Percentiles rank a stretch among this genome's conserved stretches.
Evolutionary conservation across 2,329 filamentous ascomycete genomes (phyloP).

Genomic region (Sodiomyces alkalinus): DNA sequence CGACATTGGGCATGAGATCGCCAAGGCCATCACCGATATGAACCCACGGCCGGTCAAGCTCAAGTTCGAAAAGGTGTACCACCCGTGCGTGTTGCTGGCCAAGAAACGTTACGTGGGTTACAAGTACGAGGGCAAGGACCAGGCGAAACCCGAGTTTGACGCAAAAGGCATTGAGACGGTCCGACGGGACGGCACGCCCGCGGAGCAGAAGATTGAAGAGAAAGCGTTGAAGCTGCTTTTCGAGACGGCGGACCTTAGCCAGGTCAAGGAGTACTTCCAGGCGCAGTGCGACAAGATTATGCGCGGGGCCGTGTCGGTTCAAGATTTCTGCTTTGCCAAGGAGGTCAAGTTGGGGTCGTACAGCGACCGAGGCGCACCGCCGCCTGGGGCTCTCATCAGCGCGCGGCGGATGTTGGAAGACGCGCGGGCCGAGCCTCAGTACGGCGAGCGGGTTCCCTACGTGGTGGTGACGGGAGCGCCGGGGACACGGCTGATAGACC

Average conservation of each 20-base stretch:
- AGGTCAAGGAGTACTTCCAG: slow-evolving; percentile 84
- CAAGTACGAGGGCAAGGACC: slow-evolving; percentile 72
- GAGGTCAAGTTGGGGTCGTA: slow-evolving; percentile 89
- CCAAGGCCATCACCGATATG: slow-evolving; percentile 69
- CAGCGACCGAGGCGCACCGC: slow-evolving; percentile 61
- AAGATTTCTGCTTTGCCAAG: slow-evolving; percentile 90
- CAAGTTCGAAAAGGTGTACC: slow-evolving; percentile 97
- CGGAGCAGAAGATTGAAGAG: slow-evolving; percentile 93
- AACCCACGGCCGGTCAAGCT: slow-evolving; percentile 89
- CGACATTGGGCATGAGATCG: slow-evolving; percentile 82
- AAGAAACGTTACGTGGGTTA: slow-evolving; percentile 98
- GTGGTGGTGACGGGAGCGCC: slow-evolving; percentile 84
- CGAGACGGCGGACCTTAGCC: slow-evolving; percentile 72
- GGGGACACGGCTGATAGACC: slow-evolving; percentile 70
- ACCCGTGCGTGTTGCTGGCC: slow-evolving; percentile 81
- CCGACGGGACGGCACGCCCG: slow-evolving; percentile 82
- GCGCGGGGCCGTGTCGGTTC: slow-evolving; percentile 71
- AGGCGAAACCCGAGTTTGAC: slow-evolving; percentile 76
- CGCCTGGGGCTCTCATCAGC: slow-evolving; percentile 79
- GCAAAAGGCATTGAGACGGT: slow-evolving; percentile 98
- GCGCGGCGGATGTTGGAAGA: slow-evolving; percentile 78
- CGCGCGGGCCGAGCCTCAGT: slow-evolving; percentile 76
- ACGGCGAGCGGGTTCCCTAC: slow-evolving; percentile 89
- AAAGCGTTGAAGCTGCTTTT: slow-evolving; percentile 81
- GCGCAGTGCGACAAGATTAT: slow-evolving; percentile 85